Base-by-base conservation (phyloP, 495 filamentous ascomycete genomes). In the Penicillium cosmopolitanum region DNA sequence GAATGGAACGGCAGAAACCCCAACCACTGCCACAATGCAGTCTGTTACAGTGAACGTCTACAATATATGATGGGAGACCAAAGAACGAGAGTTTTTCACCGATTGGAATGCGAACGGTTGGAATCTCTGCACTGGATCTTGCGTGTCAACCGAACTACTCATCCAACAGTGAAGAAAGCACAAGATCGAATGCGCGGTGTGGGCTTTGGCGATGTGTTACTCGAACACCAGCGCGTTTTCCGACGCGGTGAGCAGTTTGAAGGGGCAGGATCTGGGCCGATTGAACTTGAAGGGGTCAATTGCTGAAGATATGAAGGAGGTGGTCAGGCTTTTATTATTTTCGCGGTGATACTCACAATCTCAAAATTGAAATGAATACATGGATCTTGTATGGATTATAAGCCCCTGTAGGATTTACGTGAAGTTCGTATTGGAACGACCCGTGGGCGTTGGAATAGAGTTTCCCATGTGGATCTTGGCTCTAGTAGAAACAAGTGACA, bases 121-220 rank as follows among this genome's bases (percentile, higher is more conserved):
- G 79, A 82, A 58, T 48, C 51, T 9, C 61, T 43, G 16, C 68
- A 72, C 23, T 77, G 77, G 79, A 62, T 81, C 13, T 65, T 82
- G 18, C 68, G 79, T 2, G 74, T 73, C 7, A 65, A 68, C 53
- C 65, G 74, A 10, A 66, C 64, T 51, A 79, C 75, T 7, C 79
- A 80, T 56, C 73, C 78, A 1, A 53, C 21, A 2, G 65, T 70
- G 15, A 44, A 47, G 4, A 46, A 55, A 19, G 63, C 71, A 47
- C 28, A 51, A 11, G 66, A 53, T n/a, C 69, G 79, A 0, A 74
- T 66, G 44, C 33, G 48, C 3, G 79, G 79, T 1, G 56, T 63
- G 43, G 78, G 79, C 0, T 81, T 70, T 44, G 43, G 50, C 3
- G 63, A 63, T 10, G 65, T 73, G 21, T 46, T 59, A 0, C 19